Evolutionary conservation across 805 yeast genomes (phyloP).

Genomic region (Myxozyma neotropica): DNA sequence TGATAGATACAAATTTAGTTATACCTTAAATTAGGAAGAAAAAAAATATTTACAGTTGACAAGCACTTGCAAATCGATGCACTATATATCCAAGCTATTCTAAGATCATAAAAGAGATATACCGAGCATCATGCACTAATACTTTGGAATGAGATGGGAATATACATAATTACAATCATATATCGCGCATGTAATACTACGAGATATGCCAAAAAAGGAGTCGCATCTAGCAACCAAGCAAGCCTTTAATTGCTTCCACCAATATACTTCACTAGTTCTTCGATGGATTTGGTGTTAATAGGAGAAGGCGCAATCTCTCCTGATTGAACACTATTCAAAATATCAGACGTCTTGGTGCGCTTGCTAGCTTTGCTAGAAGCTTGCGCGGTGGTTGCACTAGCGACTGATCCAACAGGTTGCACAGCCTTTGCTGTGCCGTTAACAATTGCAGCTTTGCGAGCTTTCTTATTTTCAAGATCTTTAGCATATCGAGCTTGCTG

Average conservation of each 20-base stretch:
- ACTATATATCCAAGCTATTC: no score
- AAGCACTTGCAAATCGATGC: background rate
- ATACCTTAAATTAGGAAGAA: no score
- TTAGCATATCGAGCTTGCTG: constrained; percentile 50
- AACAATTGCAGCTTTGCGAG: constrained; percentile 12
- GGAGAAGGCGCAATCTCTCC: constrained; percentile 35
- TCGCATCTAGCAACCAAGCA: no score
- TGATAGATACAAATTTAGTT: no score
- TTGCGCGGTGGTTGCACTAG: constrained; percentile 35
- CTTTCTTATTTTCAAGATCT: constrained; percentile 35
- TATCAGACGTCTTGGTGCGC: constrained; percentile 13
- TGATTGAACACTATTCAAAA: background rate
- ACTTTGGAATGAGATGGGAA: constrained; percentile 6
- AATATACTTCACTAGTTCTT: constrained; percentile 70
- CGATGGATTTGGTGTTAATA: constrained; percentile 55
- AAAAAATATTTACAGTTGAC: background rate
- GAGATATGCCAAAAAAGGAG: no score
- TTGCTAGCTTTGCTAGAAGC: constrained; percentile 37
- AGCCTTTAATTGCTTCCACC: constrained; percentile 51
- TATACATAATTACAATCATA: constrained; percentile 4
- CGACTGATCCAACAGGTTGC: constrained; percentile 1
- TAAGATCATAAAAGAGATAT: background rate
- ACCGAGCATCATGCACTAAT: background rate
- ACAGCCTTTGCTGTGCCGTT: constrained; percentile 10
- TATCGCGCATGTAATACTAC: no score